Evolutionary conservation across 441 rosid genomes (phyloP), one percentile per base, ranked within the genome.

Genomic region (Euphorbia schlechtendalii): DNA sequence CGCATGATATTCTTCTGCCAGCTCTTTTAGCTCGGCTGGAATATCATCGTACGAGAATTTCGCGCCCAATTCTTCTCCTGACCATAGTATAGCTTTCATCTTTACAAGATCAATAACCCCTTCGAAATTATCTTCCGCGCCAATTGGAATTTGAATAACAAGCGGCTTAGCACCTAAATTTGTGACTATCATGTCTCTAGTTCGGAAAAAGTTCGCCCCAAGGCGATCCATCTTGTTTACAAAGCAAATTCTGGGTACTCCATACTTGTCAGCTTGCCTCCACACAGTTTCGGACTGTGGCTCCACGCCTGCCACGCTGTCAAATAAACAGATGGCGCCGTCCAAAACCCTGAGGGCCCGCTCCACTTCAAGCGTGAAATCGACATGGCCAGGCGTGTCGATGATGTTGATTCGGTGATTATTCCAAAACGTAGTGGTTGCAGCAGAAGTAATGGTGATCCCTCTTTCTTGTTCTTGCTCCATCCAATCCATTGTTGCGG

Each of bases 401-500:
- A 93, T 93, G 68, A 93, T 90, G 77, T 93, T 93, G 71, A 93
- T 93, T 18, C 96, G 77, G 54, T 90, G 97, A 8, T 90, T 81
- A 71, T 90, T 75, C 97, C 98, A 90, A 66, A 83, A 90, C 12
- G 98, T 79, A 28, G 98, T 90, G 25, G 98, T 93, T 51, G 97
- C 98, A 30, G 97, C 98, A 12, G 98, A 90, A 22, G 98, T 93
- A 30, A 93, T 90, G 36, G 98, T 93, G 71, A 93, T 90, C 67
- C 98, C 98, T 82, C 98, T 85, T 73, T 93, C 98, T 69, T 93
- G 98, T 69, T 93, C 97, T 81, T 93, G 98, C 69, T 93, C 97
- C 97, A 93, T 93, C 97, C 98, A 93, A 69, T 93, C 98, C 98
- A 93, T 93, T 32, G 98, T 93, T 49, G 98, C 97, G 5, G 98